These are phyloP conservation scores for Clitoria ternatea DNA, from an alignment of 306 rosid genomes.

Conservation along the genomic window DNA sequence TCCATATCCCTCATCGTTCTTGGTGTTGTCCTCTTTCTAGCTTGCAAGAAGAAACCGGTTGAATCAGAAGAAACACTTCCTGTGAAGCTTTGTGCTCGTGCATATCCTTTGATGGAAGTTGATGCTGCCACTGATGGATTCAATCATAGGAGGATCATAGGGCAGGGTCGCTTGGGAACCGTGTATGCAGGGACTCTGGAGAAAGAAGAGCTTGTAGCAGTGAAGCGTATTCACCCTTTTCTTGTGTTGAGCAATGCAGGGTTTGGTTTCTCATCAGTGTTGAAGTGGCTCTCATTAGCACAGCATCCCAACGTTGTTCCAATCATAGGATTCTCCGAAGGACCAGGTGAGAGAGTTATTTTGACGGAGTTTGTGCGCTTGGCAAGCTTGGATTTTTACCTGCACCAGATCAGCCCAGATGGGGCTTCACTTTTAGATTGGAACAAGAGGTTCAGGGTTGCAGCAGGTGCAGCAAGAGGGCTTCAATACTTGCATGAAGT, in stretches of 20 bases:
- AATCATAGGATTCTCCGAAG: slow-evolving; percentile 77
- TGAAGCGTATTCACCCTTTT: slow-evolving; percentile 64
- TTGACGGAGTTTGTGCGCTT: slow-evolving; percentile 59
- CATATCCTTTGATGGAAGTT: slow-evolving; percentile 47
- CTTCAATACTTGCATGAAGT: slow-evolving; percentile 74
- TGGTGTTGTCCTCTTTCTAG: slow-evolving; percentile 31
- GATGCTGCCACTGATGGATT: slow-evolving; percentile 79
- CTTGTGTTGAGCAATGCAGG: slow-evolving; percentile 78
- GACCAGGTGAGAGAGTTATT: slow-evolving; percentile 80
- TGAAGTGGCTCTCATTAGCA: slow-evolving; percentile 61
- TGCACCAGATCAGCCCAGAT: slow-evolving; percentile 63
- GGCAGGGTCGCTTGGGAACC: slow-evolving; percentile 74
- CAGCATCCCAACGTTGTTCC: slow-evolving; percentile 78
- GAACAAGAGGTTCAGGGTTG: slow-evolving; percentile 60
- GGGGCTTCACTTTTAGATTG: slow-evolving; percentile 54
- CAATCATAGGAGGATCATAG: slow-evolving; percentile 57
- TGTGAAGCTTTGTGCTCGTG: slow-evolving; percentile 39
- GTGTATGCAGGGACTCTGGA: slow-evolving; percentile 62
- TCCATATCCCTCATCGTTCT: slow-evolving; percentile 50
- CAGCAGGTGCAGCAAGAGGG: slow-evolving; percentile 82
- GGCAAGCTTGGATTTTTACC: slow-evolving; percentile 53
- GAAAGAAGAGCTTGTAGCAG: slow-evolving; percentile 45
- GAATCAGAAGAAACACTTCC: slow-evolving; percentile 50
- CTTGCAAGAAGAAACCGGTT: slow-evolving; percentile 54
- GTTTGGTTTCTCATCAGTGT: slow-evolving; percentile 53